These are phyloP conservation scores for Trichocladium antarcticum DNA, from an alignment of 495 filamentous ascomycete species.

Conservation along the genomic window DNA sequence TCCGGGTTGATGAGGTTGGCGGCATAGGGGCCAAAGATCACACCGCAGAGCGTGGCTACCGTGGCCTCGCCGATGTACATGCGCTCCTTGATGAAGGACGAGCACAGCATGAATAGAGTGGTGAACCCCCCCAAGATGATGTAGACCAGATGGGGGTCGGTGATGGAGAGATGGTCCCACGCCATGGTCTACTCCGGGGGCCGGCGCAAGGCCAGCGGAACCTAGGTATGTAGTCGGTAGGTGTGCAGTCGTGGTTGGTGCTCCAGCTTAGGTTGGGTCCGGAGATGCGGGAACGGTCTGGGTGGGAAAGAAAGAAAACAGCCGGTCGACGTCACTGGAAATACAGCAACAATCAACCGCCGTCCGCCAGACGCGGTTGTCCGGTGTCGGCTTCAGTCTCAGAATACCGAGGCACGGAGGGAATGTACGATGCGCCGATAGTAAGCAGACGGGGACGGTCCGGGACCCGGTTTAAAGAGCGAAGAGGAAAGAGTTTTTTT, in stretches of 20 bases:
- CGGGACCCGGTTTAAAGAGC: too few species aligned
- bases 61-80: constrained; percentile 99
- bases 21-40: constrained; percentile 95
- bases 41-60: constrained; percentile 86
- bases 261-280: not conserved
- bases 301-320: not conserved
- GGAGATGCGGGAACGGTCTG: not conserved
- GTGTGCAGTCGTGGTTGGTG: not conserved
- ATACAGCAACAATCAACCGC: not conserved
- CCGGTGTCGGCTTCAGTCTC: not conserved
- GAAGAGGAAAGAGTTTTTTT: not conserved
- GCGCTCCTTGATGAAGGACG: constrained; percentile 93
- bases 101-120: constrained; percentile 95
- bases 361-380: not conserved
- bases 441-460: not conserved
- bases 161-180: constrained; percentile 87
- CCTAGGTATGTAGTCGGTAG: not conserved
- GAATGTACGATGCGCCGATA: not conserved
- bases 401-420: constrained; percentile 2
- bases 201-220: too few species aligned
- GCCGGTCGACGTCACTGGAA: not conserved
- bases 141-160: constrained; percentile 94
- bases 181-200: constrained; percentile 50
- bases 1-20: constrained; percentile 79
- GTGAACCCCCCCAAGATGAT: constrained; percentile 98